Conservation (phyloP, 495 filamentous ascomycete genomes). For the Hyaloscypha variabilis region DNA sequence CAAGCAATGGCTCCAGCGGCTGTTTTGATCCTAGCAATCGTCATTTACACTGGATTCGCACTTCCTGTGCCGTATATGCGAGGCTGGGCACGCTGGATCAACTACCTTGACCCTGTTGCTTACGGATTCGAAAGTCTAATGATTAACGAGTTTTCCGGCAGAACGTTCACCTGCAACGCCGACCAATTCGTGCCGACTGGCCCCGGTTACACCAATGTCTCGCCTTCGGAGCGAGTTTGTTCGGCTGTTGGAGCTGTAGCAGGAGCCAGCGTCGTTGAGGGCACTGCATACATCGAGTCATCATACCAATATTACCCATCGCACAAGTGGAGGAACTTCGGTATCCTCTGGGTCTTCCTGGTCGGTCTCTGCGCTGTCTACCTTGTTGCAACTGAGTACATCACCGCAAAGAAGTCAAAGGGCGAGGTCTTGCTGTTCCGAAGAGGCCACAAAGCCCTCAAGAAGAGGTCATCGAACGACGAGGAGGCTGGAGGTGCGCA, state of each 20-base stretch:
- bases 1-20: constrained; percentile 84
- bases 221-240: constrained; percentile 9
- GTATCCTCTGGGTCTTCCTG: constrained; percentile 75
- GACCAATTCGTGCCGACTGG: constrained; percentile 17
- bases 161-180: constrained; percentile 12
- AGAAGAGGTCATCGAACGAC: constrained; percentile 47
- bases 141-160: constrained; percentile 67
- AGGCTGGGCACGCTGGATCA: constrained; percentile 84
- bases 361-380: constrained; percentile 66
- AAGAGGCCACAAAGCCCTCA: constrained; percentile 45
- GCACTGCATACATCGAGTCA: constrained; percentile 43
- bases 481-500: constrained; percentile 36
- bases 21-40: constrained; percentile 74
- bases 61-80: constrained; percentile 72
- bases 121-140: constrained; percentile 87
- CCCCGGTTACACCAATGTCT: constrained; percentile 14
- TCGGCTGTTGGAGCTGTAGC: constrained; percentile 19
- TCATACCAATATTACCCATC: constrained; percentile 60
- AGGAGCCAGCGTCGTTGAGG: constrained; percentile 13
- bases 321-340: constrained; percentile 79
- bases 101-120: constrained; percentile 83
- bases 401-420: constrained; percentile 80
- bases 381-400: constrained; percentile 71
- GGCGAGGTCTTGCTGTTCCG: constrained; percentile 88
- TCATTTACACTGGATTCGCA: constrained; percentile 88